A percentile compares a stretch with the other conserved stretches of the same genome.
Conservation (phyloP, 441 rosid genomes). For the Aquilaria agallochum region DNA sequence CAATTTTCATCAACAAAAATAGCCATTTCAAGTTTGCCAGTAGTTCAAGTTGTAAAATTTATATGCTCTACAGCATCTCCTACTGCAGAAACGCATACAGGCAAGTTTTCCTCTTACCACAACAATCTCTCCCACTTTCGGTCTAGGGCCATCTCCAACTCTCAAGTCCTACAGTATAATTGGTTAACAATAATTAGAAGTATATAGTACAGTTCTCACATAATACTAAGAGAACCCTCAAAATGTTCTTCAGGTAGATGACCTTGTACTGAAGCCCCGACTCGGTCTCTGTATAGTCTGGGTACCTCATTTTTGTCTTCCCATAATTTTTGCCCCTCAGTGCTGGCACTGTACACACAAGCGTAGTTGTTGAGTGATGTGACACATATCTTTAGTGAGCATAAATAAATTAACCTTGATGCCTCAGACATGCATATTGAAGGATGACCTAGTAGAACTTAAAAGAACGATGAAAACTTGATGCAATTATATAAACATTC, state of each 20-base stretch:
- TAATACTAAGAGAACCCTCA: not conserved
- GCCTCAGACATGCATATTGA: too few species aligned
- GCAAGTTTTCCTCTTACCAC: conserved; percentile 43
- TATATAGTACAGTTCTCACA: too few species aligned
- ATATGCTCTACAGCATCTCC: too few species aligned
- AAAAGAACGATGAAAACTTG: too few species aligned
- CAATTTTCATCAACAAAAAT: too few species aligned
- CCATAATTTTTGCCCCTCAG: conserved; percentile 94
- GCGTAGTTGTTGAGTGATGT: conserved; percentile 7
- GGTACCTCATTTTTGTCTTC: conserved; percentile 83
- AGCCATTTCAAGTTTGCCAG: too few species aligned
- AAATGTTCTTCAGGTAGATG: conserved; percentile 10
- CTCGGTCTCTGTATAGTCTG: conserved; percentile 75
- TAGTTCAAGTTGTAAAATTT: too few species aligned
- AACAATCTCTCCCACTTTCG: conserved; percentile 75
- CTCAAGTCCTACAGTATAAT: conserved; percentile 72
- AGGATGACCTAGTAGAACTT: too few species aligned
- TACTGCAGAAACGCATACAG: too few species aligned
- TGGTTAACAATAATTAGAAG: not conserved
- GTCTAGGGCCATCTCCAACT: conserved; percentile 68
- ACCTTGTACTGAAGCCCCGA: conserved; percentile 98
- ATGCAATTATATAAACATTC: too few species aligned
- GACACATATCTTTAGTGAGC: not conserved
- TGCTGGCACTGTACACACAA: conserved; percentile 75
- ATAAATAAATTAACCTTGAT: too few species aligned